Percentiles rank a stretch among this genome's conserved stretches.
These are phyloP conservation scores for Thelonectria rubi DNA, from an alignment of 2,329 filamentous ascomycete species.

Conservation along the genomic window DNA sequence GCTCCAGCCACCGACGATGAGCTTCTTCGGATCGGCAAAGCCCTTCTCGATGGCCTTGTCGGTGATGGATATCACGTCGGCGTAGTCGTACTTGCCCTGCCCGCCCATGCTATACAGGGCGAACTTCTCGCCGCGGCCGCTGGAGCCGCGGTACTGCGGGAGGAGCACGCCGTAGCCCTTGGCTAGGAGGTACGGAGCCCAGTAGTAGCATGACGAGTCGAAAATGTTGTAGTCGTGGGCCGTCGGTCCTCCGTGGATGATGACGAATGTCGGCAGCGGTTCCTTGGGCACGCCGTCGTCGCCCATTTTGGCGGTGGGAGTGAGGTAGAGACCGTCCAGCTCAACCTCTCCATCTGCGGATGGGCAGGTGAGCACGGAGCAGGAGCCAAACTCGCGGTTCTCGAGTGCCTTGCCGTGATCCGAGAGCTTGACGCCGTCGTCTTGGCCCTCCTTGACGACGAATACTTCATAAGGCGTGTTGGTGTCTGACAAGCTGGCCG, in stretches of 20 bases:
- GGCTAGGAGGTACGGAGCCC: slow-evolving; percentile 45
- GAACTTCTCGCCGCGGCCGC: slow-evolving; percentile 45
- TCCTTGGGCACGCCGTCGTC: background rate
- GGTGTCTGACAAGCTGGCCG: slow-evolving; percentile 32
- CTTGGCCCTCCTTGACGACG: background rate
- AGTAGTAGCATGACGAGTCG: slow-evolving; percentile 37
- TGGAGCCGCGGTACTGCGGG: slow-evolving; percentile 51
- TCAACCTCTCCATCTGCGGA: slow-evolving; percentile 27
- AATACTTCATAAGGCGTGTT: slow-evolving; percentile 29
- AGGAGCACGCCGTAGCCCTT: slow-evolving; percentile 50
- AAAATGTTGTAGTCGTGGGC: slow-evolving; percentile 37
- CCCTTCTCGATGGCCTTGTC: slow-evolving; percentile 46
- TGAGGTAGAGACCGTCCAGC: slow-evolving; percentile 26
- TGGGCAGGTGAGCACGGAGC: slow-evolving; percentile 19
- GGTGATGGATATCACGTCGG: slow-evolving; percentile 48
- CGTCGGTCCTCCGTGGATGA: slow-evolving; percentile 29
- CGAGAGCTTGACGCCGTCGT: slow-evolving; percentile 21
- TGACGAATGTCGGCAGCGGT: slow-evolving; percentile 26
- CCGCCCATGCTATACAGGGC: slow-evolving; percentile 43
- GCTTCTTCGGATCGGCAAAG: slow-evolving; percentile 42
- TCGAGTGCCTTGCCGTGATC: slow-evolving; percentile 17
- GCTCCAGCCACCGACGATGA: slow-evolving; percentile 50
- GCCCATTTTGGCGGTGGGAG: slow-evolving; percentile 1
- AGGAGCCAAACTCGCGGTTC: slow-evolving; percentile 7
- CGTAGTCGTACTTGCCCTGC: slow-evolving; percentile 48